Conservation (phyloP, 2,329 filamentous ascomycete genomes). For the Pyrenochaeta sp. region DNA sequence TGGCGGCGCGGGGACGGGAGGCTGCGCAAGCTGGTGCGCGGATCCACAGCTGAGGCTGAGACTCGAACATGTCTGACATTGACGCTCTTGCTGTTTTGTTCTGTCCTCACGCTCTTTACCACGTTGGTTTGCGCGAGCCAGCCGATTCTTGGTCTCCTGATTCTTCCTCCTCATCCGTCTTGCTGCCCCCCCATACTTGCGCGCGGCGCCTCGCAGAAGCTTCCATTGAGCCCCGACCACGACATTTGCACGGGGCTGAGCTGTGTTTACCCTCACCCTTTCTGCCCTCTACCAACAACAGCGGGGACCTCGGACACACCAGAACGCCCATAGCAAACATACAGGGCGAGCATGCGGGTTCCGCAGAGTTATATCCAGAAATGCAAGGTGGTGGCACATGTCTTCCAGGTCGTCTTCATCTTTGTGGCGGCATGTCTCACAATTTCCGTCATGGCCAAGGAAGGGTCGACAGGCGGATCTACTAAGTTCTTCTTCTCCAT, state of each 20-base stretch:
- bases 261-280: conserved; percentile 14
- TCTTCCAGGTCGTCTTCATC: conserved; percentile 63
- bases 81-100: conserved; percentile 5
- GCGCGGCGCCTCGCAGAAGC: background rate
- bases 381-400: conserved; percentile 65
- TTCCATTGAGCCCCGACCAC: background rate
- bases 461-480: conserved; percentile 62
- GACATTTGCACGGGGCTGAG: conserved; percentile 1
- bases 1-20: conserved; percentile 10
- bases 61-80: conserved; percentile 14
- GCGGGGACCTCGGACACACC: background rate
- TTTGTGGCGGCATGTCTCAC: conserved; percentile 67
- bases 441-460: conserved; percentile 66
- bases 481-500: conserved; percentile 66
- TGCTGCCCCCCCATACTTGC: too few species aligned
- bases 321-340: background rate
- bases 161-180: background rate
- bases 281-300: background rate
- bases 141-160: background rate
- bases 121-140: background rate
- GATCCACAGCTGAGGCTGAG: conserved; percentile 21
- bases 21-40: conserved; percentile 5
- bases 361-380: conserved; percentile 60
- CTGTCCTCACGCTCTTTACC: background rate
- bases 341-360: conserved; percentile 51